phyloP scores from a whole-genome alignment of 2,329 filamentous ascomycete species.

The Coleophoma crateriformis region DNA sequence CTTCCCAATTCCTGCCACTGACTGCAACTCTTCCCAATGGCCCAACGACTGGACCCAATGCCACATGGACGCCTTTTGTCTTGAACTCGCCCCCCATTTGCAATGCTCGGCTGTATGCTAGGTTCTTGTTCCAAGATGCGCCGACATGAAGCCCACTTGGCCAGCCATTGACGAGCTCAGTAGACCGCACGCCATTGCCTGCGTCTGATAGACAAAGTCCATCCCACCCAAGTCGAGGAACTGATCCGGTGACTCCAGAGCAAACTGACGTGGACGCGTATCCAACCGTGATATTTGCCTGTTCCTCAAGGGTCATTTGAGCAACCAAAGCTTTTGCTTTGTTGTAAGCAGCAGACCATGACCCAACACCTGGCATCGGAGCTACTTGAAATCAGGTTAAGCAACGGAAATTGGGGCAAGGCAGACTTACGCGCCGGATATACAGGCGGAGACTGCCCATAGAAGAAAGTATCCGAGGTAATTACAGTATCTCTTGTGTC shows the following conservation, averaged over 20 bases:
- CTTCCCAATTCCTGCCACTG: conserved; percentile 67
- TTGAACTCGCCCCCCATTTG: conserved; percentile 69
- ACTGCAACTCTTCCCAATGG: conserved; percentile 62
- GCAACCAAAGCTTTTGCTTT: conserved; percentile 64
- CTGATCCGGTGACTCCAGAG: conserved; percentile 34
- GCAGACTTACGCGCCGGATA: conserved; percentile 26
- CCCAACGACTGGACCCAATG: conserved; percentile 59
- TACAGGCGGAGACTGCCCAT: conserved; percentile 31
- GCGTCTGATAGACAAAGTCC: conserved; percentile 65
- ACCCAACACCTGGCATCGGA: conserved; percentile 17
- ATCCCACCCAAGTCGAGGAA: conserved; percentile 49
- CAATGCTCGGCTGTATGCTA: conserved; percentile 61
- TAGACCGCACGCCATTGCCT: conserved; percentile 58
- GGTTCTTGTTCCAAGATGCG: conserved; percentile 53
- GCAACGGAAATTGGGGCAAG: too few species aligned
- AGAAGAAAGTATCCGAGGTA: conserved; percentile 27
- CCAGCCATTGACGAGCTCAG: conserved; percentile 42
- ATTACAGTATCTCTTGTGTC: conserved; percentile 2
- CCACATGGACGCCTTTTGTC: conserved; percentile 68
- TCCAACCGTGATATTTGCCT: conserved; percentile 38
- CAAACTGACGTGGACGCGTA: conserved; percentile 36
- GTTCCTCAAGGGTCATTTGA: conserved; percentile 30
- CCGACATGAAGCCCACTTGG: conserved; percentile 15
- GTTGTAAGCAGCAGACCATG: conserved; percentile 62
- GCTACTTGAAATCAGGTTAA: conserved; percentile 14